Percentiles rank a stretch among this genome's conserved stretches.
Conservation (phyloP, 192 early-diverging fungal genomes). For the Backusella australiensis region DNA sequence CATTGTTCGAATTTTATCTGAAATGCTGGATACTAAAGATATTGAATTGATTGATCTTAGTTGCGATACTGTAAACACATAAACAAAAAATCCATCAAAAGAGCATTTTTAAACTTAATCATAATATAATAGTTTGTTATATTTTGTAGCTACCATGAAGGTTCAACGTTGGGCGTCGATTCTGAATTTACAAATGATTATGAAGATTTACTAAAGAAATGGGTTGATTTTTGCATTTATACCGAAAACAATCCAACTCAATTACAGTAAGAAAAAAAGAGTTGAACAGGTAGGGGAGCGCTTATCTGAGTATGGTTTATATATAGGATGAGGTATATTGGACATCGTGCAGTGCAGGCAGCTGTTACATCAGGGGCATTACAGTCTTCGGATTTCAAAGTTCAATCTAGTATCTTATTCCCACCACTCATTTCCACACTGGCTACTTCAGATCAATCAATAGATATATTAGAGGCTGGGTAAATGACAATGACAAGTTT, state of each 20-base stretch:
- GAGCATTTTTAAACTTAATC: background rate
- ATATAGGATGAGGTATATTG: slow-evolving; percentile 43
- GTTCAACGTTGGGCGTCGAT: slow-evolving; percentile 71
- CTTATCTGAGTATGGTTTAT: background rate
- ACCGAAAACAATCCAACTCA: background rate
- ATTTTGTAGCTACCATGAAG: slow-evolving; percentile 73
- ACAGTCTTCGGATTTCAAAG: slow-evolving; percentile 56
- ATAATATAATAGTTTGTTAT: slow-evolving; percentile 52
- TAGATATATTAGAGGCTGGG: background rate
- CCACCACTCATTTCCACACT: slow-evolving; percentile 45
- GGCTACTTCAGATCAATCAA: background rate
- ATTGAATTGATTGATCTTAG: slow-evolving; percentile 57
- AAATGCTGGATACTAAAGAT: slow-evolving; percentile 54
- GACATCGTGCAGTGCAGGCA: slow-evolving; percentile 62
- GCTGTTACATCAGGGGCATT: slow-evolving; percentile 59
- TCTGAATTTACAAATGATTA: slow-evolving; percentile 54
- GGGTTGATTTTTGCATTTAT: slow-evolving; percentile 46
- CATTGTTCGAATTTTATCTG: slow-evolving; percentile 67
- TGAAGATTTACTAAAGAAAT: slow-evolving; percentile 52
- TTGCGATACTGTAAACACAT: slow-evolving; percentile 49
- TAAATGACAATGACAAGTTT: background rate
- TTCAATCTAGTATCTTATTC: slow-evolving; percentile 59
- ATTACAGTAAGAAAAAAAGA: slow-evolving; percentile 23
- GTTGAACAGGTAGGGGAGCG: background rate
- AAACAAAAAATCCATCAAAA: background rate